Conservation (phyloP, 2,329 filamentous ascomycete genomes). For the Beauveria scarabaeidicola region DNA sequence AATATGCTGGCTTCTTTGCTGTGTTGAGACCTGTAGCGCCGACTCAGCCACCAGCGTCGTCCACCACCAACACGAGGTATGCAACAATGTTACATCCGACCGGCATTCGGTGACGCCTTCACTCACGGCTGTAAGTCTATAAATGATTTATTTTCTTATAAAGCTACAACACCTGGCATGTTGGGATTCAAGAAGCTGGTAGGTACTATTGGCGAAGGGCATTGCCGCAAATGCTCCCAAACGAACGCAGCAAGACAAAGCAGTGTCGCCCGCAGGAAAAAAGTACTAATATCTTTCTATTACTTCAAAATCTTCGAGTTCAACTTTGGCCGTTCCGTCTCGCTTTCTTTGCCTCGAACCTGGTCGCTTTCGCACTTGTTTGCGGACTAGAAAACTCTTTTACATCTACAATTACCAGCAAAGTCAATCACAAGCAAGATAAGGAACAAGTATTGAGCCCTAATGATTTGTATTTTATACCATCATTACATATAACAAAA, state of each 20-base stretch:
- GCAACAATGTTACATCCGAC: neutral
- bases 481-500: slow-evolving; percentile 11
- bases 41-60: slow-evolving; percentile 5
- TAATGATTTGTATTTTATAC: slow-evolving; percentile 12
- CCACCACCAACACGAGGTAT: neutral
- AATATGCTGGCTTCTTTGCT: neutral
- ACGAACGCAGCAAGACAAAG: too few species aligned
- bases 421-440: neutral
- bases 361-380: too few species aligned
- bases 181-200: neutral
- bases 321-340: too few species aligned
- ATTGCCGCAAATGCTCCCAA: too few species aligned
- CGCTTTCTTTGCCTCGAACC: neutral
- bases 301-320: too few species aligned
- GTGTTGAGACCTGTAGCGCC: neutral
- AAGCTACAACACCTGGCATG: neutral
- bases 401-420: neutral
- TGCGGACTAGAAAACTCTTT: neutral
- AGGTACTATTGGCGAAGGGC: too few species aligned
- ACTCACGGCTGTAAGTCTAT: neutral
- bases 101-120: neutral
- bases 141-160: neutral
- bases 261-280: too few species aligned
- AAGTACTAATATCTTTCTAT: too few species aligned
- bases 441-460: slow-evolving; percentile 4